Conservation (phyloP, 495 filamentous ascomycete genomes). For the Penicillium crystallinum region DNA sequence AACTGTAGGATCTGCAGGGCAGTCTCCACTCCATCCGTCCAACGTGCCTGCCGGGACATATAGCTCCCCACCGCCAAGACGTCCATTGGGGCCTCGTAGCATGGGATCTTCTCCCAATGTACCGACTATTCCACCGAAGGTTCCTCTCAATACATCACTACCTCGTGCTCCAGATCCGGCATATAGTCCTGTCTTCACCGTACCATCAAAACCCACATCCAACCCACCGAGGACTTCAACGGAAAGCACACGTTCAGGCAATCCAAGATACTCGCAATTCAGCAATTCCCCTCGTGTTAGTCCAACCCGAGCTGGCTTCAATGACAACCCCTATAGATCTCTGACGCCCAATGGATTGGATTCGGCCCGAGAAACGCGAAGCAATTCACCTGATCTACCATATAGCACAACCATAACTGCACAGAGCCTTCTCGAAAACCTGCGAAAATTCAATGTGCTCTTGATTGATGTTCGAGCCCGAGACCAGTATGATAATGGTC, state of each 20-base stretch:
- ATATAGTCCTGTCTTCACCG: constrained; percentile 63
- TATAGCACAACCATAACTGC: constrained; percentile 59
- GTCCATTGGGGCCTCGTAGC: constrained; percentile 51
- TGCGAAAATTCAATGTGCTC: constrained; percentile 60
- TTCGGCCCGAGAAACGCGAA: constrained; percentile 26
- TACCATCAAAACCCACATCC: constrained; percentile 37
- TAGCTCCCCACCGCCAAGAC: constrained; percentile 23
- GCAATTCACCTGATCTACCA: constrained; percentile 49
- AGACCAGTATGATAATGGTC: constrained; percentile 78
- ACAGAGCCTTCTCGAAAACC: constrained; percentile 58
- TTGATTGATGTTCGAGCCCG: constrained; percentile 83
- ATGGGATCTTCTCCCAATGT: constrained; percentile 45
- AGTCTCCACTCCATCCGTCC: constrained; percentile 25
- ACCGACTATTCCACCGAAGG: constrained; percentile 49
- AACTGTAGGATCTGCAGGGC: constrained; percentile 26
- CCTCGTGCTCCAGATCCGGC: constrained; percentile 79
- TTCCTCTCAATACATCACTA: constrained; percentile 55
- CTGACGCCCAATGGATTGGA: constrained; percentile 40
- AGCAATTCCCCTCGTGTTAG: constrained; percentile 34
- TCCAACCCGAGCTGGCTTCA: constrained; percentile 29
- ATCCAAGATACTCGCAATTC: constrained; percentile 37
- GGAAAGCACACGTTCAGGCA: constrained; percentile 34
- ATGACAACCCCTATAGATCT: constrained; percentile 42
- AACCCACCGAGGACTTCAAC: constrained; percentile 49
- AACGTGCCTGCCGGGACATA: constrained; percentile 17